Evolutionary conservation across 495 filamentous ascomycete genomes (phyloP).

Genomic region (Aspergillus diversus): DNA sequence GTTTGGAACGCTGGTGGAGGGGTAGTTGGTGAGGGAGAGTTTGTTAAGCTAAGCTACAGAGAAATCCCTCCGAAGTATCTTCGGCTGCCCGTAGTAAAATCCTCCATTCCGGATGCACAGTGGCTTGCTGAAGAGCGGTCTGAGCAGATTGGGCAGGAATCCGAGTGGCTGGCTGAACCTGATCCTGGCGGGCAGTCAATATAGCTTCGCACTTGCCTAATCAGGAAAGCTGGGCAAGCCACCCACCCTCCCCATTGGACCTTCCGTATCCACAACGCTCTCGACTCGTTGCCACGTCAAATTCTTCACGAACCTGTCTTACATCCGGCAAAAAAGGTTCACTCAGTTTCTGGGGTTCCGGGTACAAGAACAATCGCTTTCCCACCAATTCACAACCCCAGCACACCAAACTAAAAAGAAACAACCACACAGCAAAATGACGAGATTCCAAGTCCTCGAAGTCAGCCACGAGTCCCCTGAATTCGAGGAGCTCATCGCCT

Average conservation of each 20-base stretch:
- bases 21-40: neutral
- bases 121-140: neutral
- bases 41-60: neutral
- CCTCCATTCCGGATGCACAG: neutral
- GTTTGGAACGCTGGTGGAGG: neutral
- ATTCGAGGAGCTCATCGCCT: conserved; percentile 5
- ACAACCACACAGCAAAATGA: neutral
- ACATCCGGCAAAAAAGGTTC: neutral
- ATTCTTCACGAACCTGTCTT: neutral
- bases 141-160: neutral
- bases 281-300: neutral
- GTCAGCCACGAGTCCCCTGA: conserved; percentile 1
- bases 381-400: neutral
- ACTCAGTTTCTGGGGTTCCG: neutral
- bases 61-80: neutral
- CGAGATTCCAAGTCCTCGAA: conserved; percentile 4
- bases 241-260: neutral
- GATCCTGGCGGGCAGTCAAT: neutral
- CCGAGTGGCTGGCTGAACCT: neutral
- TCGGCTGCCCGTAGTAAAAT: neutral
- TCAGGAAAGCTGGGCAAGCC: neutral
- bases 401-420: neutral
- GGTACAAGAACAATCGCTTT: neutral
- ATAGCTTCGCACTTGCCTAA: neutral
- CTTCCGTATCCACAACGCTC: neutral